These are phyloP conservation scores for Sanghuangporus sanghuang DNA, from an alignment of 1,284 basidiomycete species.

Conservation along the genomic window DNA sequence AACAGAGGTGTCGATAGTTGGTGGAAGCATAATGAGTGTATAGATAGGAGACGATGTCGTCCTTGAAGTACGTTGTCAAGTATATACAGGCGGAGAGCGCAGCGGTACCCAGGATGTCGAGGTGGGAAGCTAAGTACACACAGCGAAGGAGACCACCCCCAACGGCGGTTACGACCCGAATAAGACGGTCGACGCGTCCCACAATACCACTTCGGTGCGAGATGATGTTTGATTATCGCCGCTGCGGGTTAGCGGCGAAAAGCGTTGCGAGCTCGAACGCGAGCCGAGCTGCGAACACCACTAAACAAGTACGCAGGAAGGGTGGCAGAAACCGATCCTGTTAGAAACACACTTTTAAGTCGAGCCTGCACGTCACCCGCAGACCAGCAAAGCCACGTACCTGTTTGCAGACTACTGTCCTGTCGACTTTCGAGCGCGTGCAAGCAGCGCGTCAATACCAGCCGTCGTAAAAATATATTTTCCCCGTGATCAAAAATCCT, in stretches of 20 bases:
- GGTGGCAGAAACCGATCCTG: not conserved
- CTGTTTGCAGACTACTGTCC: not conserved
- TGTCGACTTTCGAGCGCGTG: not conserved
- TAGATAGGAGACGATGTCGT: not conserved
- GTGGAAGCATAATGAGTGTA: slow-evolving; percentile 12
- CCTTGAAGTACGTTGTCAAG: not conserved
- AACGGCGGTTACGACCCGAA: slow-evolving; percentile 6
- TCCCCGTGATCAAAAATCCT: not conserved
- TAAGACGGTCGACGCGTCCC: not conserved
- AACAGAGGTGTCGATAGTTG: slow-evolving; percentile 17
- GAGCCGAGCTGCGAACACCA: slow-evolving; percentile 1
- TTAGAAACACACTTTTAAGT: not conserved
- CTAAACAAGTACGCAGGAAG: not conserved
- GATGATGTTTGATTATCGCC: not conserved
- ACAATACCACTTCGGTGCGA: not conserved
- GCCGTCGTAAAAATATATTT: not conserved
- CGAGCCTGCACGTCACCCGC: not conserved
- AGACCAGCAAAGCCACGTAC: not conserved
- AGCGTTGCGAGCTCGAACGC: not conserved
- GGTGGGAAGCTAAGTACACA: not conserved
- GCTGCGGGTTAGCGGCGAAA: not conserved
- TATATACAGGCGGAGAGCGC: not conserved
- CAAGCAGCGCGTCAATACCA: not conserved
- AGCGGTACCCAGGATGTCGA: not conserved
- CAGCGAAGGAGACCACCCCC: not conserved